phyloP scores from a whole-genome alignment of 345 rosid species.

The Ceriops decandra region DNA sequence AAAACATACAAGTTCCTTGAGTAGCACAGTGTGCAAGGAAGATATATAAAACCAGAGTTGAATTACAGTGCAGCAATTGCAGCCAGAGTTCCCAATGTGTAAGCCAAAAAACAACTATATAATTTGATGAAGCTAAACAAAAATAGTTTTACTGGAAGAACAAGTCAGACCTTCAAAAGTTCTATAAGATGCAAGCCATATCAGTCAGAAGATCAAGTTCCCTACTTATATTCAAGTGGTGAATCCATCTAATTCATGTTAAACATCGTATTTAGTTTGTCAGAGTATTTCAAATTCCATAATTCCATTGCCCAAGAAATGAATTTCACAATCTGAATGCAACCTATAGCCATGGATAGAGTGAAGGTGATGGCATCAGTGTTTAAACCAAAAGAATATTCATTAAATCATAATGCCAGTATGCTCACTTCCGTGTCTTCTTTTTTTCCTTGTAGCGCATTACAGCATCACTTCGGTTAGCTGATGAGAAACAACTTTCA shows the following conservation, averaged over 20 bases:
- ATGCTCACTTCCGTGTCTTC: slow-evolving; percentile 85
- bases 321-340: not conserved
- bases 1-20: slow-evolving; percentile 2
- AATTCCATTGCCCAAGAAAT: not conserved
- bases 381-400: not conserved
- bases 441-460: slow-evolving; percentile 95
- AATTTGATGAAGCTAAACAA: too few species aligned
- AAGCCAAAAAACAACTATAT: too few species aligned
- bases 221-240: not conserved
- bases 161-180: not conserved
- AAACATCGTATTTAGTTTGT: not conserved
- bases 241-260: not conserved
- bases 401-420: not conserved
- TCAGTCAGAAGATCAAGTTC: not conserved
- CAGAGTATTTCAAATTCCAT: not conserved
- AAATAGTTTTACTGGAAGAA: not conserved
- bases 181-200: not conserved
- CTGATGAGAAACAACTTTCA: slow-evolving; percentile 54
- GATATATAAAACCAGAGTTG: not conserved
- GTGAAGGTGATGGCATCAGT: not conserved
- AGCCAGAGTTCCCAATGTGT: not conserved
- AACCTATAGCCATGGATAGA: not conserved
- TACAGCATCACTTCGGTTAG: slow-evolving; percentile 69
- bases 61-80: not conserved
- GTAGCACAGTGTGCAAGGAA: not conserved